These are phyloP conservation scores for Porodaedalea pini DNA, from an alignment of 1,284 basidiomycete species.

Conservation along the genomic window DNA sequence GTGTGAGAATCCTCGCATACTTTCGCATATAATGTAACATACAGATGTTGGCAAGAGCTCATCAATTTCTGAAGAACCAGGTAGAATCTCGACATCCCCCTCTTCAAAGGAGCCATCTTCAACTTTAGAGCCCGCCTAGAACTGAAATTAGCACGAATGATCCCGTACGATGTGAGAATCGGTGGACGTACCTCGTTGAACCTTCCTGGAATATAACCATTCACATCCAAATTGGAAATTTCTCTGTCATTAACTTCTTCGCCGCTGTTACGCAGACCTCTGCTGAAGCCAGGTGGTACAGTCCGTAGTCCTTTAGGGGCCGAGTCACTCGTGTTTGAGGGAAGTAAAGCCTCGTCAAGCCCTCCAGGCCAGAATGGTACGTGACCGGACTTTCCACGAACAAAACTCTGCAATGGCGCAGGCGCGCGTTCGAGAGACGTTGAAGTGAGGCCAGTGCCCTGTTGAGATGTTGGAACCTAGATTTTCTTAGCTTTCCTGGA, in stretches of 20 bases:
- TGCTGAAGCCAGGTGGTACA: constrained; percentile 19
- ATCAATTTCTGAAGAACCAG: constrained; percentile 59
- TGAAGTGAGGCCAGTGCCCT: constrained; percentile 63
- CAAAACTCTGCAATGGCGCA: constrained; percentile 75
- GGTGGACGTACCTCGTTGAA: background rate
- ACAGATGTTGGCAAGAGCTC: constrained; percentile 80
- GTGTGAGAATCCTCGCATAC: constrained; percentile 4
- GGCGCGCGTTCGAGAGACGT: constrained; percentile 84
- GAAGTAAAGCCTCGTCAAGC: constrained; percentile 51
- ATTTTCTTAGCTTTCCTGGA: constrained; percentile 10
- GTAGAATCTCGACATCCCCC: constrained; percentile 29
- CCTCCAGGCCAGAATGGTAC: constrained; percentile 93
- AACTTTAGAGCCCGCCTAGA: background rate
- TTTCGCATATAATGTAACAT: constrained; percentile 26
- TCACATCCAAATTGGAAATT: background rate
- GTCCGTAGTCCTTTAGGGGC: constrained; percentile 19
- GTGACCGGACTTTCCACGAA: constrained; percentile 88
- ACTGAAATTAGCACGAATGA: background rate
- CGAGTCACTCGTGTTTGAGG: constrained; percentile 23
- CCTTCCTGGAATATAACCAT: background rate
- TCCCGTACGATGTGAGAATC: background rate
- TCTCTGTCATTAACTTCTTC: constrained; percentile 9
- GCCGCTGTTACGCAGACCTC: constrained; percentile 8
- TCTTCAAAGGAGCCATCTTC: background rate
- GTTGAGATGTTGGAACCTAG: constrained; percentile 49